Evolutionary conservation across 129 eudicot species (phyloP), one percentile per base, ranked within the genome.

Genomic region (Flaveria bidentis): DNA sequence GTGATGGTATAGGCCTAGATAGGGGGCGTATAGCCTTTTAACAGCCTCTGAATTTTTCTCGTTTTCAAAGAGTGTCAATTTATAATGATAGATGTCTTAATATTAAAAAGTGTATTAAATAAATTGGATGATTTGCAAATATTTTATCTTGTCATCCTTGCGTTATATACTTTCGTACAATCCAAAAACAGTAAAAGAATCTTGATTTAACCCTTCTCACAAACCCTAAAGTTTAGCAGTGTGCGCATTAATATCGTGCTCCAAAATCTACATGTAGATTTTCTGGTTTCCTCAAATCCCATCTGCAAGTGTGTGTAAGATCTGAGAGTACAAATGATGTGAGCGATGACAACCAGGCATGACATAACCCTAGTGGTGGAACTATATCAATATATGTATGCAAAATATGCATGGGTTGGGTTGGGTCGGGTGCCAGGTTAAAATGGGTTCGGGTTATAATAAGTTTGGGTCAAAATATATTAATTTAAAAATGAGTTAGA

Each of bases 261-360:
- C 41, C 16, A 26, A 61, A 61, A 61, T 61, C 67, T 61, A 61
- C 39, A 12, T 25, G 42, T 61, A 61, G 42, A 61, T 61, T 61
- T 61, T 8, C 41, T 25, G 33, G 16, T 57, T 57, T 57, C 64
- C 28, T 2, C 53, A 49, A 58, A 25, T 13, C 41, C 18, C 67
- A 26, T 25, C 67, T 25, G 18, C 67, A 25, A 26, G 42, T 12
- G 25, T 60, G 15, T 58, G 33, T 58, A 58, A 58, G 30, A 58
- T 58, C 6, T 2, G 41, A 10, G 66, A 60, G 66, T 61, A 61
- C 42, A 14, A 26, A 61, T 25, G 67, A 61, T 61, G 41, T 13
- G 67, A 61, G 6, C 41, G 4, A 25, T 61, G 67, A 25, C 25
- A 39, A 26, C 41, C 63, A 20, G 62, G n/a, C 4, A 9, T 30